Evolutionary conservation across 2,329 filamentous ascomycete species (phyloP).

Genomic region (Colletotrichum eremochloae): DNA sequence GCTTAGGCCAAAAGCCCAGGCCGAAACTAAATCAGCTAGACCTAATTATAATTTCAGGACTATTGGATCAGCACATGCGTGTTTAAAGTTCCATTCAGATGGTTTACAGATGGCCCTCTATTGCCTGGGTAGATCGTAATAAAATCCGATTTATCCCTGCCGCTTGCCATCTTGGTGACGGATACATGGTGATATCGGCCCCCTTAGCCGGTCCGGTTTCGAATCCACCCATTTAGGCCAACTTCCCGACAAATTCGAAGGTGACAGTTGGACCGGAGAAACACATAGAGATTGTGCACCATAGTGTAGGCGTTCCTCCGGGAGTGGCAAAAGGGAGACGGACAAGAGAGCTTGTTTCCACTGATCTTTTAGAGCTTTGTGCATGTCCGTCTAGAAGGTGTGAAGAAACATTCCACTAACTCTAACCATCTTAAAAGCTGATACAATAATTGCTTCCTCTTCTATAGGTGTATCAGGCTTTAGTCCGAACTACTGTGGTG

Average conservation of each 20-base stretch:
- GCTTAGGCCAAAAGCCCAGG: neutral
- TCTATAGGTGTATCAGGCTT: neutral
- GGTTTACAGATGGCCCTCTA: neutral
- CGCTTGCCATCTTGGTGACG: neutral
- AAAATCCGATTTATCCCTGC: no score
- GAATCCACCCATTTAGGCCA: neutral
- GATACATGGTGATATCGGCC: neutral
- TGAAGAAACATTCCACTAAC: neutral
- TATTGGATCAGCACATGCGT: neutral
- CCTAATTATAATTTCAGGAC: neutral
- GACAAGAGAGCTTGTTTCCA: conserved; percentile 1
- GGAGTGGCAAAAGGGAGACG: neutral
- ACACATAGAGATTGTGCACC: neutral
- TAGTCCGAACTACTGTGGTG: neutral
- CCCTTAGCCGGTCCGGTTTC: neutral
- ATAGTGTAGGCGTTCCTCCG: neutral
- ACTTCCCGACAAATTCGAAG: neutral
- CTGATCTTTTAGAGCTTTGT: neutral
- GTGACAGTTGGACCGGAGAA: conserved; percentile 3
- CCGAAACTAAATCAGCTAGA: neutral
- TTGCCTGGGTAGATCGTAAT: neutral
- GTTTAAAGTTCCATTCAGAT: neutral
- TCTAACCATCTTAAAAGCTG: neutral
- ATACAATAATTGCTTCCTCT: neutral
- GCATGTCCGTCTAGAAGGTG: neutral